Evolutionary conservation across 306 rosid species (phyloP).

Genomic region (Fagus sylvatica): DNA sequence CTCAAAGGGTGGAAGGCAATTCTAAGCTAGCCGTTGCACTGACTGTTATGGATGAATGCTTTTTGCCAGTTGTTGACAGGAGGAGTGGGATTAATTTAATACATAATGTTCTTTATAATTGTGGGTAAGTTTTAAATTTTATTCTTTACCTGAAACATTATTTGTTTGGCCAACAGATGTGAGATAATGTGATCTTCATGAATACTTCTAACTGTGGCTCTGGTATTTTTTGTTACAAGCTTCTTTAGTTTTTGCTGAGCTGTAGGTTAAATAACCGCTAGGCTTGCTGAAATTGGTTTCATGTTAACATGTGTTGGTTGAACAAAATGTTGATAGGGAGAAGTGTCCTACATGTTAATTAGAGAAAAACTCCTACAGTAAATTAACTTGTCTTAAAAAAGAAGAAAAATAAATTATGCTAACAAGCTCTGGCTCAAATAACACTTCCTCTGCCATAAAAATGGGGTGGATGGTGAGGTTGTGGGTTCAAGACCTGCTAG

Average conservation of each 20-base stretch:
- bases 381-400: too few species aligned
- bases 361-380: too few species aligned
- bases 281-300: background rate
- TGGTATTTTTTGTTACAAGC: background rate
- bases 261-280: background rate
- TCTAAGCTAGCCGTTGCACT: constrained; percentile 94
- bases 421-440: too few species aligned
- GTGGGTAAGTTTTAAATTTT: constrained; percentile 64
- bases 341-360: too few species aligned
- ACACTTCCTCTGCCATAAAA: too few species aligned
- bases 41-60: constrained; percentile 97
- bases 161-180: constrained; percentile 13
- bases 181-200: background rate
- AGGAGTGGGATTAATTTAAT: constrained; percentile 94
- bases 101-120: constrained; percentile 78
- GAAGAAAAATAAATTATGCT: too few species aligned
- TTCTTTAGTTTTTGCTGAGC: constrained; percentile 11
- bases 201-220: background rate
- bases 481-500: too few species aligned
- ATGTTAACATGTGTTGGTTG: too few species aligned
- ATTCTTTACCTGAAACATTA: background rate
- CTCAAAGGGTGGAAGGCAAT: constrained; percentile 79
- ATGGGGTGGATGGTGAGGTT: too few species aligned
- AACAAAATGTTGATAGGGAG: too few species aligned
- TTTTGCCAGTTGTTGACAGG: constrained; percentile 89